Evolutionary conservation across 2,329 filamentous ascomycete genomes (phyloP).

Genomic region (Sporothrix sp.): DNA sequence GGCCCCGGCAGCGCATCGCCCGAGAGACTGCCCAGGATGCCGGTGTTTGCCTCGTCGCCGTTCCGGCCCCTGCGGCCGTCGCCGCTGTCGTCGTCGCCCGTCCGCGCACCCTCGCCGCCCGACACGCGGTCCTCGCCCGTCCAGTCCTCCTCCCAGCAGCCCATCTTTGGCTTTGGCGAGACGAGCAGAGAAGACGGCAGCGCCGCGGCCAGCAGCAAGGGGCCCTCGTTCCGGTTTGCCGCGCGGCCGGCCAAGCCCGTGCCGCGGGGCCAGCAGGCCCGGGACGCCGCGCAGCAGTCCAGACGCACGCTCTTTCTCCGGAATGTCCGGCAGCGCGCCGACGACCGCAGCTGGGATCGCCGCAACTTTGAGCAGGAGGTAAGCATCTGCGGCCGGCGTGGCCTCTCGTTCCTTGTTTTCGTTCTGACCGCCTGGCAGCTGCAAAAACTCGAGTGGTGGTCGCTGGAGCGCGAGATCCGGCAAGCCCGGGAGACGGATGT

Average conservation of each 20-base stretch:
- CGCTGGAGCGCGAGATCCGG: conserved; percentile 29
- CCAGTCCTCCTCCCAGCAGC: conserved; percentile 15
- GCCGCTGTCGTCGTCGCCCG: conserved; percentile 49
- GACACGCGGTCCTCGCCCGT: conserved; percentile 37
- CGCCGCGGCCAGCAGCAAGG: not conserved
- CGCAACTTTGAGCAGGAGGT: conserved; percentile 55
- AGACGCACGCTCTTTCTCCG: conserved; percentile 60
- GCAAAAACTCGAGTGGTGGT: conserved; percentile 34
- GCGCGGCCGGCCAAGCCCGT: conserved; percentile 47
- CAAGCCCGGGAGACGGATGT: conserved; percentile 31
- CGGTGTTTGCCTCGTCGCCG: conserved; percentile 23
- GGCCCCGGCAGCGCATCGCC: conserved; percentile 24
- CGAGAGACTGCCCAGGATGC: conserved; percentile 34
- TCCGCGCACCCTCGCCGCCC: conserved; percentile 40
- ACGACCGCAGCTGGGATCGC: conserved; percentile 50
- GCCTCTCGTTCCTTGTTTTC: not conserved
- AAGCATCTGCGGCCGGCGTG: conserved; percentile 11
- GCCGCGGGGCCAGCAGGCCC: conserved; percentile 48
- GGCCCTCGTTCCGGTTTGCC: conserved; percentile 36
- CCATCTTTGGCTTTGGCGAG: not conserved
- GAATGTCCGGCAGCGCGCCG: conserved; percentile 50
- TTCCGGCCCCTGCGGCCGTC: conserved; percentile 42
- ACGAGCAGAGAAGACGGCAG: not conserved
- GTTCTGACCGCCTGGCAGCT: not conserved
- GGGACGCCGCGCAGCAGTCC: conserved; percentile 53